A percentile compares a stretch with the other conserved stretches of the same genome.
Conservation (phyloP, 2,329 filamentous ascomycete species). For the Xylaria sp. region DNA sequence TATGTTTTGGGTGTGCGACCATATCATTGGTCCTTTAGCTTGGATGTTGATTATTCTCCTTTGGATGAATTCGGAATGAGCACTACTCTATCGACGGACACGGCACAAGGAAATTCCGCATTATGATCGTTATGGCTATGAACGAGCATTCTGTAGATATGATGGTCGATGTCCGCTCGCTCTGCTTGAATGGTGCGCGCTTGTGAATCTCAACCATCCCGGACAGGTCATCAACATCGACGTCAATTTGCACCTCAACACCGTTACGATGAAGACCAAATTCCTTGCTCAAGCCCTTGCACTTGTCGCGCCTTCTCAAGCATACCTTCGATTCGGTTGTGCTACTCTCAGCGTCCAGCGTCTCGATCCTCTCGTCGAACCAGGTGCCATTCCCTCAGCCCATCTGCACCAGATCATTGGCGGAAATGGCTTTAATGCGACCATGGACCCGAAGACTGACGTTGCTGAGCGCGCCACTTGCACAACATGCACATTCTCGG, state of each 20-base stretch:
- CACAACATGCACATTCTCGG: conserved; percentile 50
- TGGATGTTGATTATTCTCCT: conserved; percentile 39
- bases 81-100: conserved; percentile 38
- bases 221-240: conserved; percentile 32
- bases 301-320: conserved; percentile 43
- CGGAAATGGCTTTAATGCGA: conserved; percentile 45
- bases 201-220: conserved; percentile 33
- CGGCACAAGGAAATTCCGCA: conserved; percentile 41
- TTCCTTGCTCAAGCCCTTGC: conserved; percentile 40
- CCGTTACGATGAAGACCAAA: conserved; percentile 51
- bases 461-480: conserved; percentile 46
- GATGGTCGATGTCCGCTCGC: conserved; percentile 28
- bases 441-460: conserved; percentile 44
- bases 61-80: conserved; percentile 45
- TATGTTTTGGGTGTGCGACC: conserved; percentile 37
- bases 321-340: conserved; percentile 46
- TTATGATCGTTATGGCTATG: conserved; percentile 21
- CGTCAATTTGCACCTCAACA: conserved; percentile 37
- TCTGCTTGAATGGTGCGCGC: conserved; percentile 23
- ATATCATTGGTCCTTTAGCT: conserved; percentile 29
- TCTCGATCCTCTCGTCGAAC: conserved; percentile 45
- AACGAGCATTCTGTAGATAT: conserved; percentile 28
- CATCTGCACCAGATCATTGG: conserved; percentile 46
- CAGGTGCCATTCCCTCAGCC: conserved; percentile 42
- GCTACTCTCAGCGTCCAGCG: conserved; percentile 44